Conservation (phyloP, 2,329 filamentous ascomycete species). For the Corinectria fuckeliana region DNA sequence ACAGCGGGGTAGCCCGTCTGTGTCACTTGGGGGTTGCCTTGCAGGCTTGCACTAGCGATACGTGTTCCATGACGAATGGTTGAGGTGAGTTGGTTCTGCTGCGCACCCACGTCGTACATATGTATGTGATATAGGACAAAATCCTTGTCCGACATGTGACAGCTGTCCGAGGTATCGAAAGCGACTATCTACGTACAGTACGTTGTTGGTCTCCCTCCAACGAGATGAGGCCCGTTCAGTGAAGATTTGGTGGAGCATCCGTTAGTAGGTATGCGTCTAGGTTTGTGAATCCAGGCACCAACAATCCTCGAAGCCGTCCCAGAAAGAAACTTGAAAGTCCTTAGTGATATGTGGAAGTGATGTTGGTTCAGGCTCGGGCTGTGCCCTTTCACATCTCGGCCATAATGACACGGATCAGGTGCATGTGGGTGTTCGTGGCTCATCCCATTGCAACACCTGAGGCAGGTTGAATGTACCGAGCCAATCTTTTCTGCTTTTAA, state of each 20-base stretch:
- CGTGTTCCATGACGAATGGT: neutral
- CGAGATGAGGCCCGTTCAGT: too few relatives aligned
- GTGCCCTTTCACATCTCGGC: constrained; percentile 17
- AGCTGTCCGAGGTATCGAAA: neutral
- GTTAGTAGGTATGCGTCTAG: constrained; percentile 14
- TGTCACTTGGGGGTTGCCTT: neutral
- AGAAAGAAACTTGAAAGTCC: constrained; percentile 31
- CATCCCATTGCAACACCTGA: too few relatives aligned
- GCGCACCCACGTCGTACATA: neutral
- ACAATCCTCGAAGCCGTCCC: constrained; percentile 33
- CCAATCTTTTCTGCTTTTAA: too few relatives aligned
- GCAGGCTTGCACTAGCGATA: neutral
- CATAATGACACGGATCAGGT: constrained; percentile 28
- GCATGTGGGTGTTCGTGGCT: constrained; percentile 31
- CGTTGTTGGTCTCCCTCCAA: too few relatives aligned
- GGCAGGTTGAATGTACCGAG: too few relatives aligned
- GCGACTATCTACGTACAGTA: neutral
- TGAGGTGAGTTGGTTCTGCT: neutral
- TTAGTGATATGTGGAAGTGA: constrained; percentile 26
- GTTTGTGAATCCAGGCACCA: constrained; percentile 31
- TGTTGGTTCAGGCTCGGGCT: constrained; percentile 18
- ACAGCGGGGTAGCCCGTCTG: neutral
- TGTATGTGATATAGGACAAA: neutral
- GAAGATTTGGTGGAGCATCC: constrained; percentile 36
- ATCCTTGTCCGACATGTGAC: neutral